Evolutionary conservation across 192 early-diverging fungal species (phyloP).

Genomic region (Linnemannia elongata): DNA sequence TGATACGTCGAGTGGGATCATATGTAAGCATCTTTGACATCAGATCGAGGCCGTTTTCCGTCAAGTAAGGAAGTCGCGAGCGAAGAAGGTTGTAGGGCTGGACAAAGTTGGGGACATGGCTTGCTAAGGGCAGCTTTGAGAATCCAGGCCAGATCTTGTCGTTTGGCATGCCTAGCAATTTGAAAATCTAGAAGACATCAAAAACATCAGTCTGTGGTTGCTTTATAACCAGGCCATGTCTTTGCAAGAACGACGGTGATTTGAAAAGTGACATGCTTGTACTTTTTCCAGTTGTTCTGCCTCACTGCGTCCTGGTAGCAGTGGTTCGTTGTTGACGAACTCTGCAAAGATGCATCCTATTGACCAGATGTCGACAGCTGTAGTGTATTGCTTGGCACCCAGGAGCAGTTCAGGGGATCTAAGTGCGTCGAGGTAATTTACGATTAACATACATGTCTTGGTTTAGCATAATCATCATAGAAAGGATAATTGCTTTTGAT

Average conservation of each 20-base stretch:
- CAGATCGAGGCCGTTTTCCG: conserved; percentile 85
- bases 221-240: neutral
- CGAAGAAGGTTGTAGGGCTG: conserved; percentile 72
- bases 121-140: conserved; percentile 71
- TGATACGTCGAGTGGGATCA: conserved; percentile 90
- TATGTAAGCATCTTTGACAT: conserved; percentile 80
- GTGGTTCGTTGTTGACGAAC: conserved; percentile 85
- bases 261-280: neutral
- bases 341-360: conserved; percentile 99
- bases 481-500: neutral
- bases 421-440: neutral
- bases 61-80: conserved; percentile 68
- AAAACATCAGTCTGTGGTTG: neutral
- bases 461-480: neutral
- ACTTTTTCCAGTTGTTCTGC: conserved; percentile 83
- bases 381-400: conserved; percentile 71
- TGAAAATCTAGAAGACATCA: conserved; percentile 76
- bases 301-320: conserved; percentile 85
- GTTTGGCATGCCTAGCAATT: conserved; percentile 88
- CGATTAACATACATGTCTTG: neutral
- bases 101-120: conserved; percentile 80
- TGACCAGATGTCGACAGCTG: conserved; percentile 89
- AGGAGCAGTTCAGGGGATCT: conserved; percentile 76
- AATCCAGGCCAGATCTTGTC: conserved; percentile 84
- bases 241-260: neutral